Conservation (phyloP, 192 early-diverging fungal species). For the Coemansia sp. region DNA sequence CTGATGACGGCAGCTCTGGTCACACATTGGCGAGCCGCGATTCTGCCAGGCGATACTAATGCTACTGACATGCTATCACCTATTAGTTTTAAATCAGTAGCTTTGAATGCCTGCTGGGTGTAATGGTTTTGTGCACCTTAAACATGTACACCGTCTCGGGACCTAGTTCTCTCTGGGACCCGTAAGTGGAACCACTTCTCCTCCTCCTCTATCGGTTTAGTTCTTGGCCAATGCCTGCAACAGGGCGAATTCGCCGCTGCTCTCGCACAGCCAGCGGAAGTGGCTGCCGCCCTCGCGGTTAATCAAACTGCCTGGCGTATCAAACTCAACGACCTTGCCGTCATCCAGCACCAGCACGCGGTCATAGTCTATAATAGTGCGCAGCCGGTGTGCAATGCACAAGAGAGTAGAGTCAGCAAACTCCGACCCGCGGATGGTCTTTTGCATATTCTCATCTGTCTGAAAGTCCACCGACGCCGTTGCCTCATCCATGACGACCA, state of each 20-base stretch:
- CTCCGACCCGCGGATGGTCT: constrained; percentile 75
- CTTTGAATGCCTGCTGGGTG: background rate
- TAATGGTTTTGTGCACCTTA: background rate
- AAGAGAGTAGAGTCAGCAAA: constrained; percentile 68
- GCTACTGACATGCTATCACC: background rate
- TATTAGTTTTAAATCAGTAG: background rate
- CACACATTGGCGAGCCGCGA: background rate
- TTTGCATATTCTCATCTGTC: constrained; percentile 82
- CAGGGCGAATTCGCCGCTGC: constrained; percentile 68
- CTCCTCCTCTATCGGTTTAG: background rate
- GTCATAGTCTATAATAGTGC: constrained; percentile 83
- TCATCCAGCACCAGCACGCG: constrained; percentile 75
- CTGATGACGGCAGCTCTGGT: too few relatives aligned
- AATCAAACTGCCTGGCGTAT: constrained; percentile 45
- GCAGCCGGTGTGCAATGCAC: constrained; percentile 85
- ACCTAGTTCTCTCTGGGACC: background rate
- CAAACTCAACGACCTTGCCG: constrained; percentile 78
- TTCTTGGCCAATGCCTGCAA: background rate
- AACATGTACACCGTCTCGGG: background rate
- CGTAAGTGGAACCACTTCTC: background rate
- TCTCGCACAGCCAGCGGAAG: constrained; percentile 74
- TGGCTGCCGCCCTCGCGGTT: constrained; percentile 36
- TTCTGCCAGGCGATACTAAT: background rate
- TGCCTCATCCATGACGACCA: constrained; percentile 83
- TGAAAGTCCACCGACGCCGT: constrained; percentile 82